Evolutionary conservation across 108 stramenopile species (phyloP), one percentile per base, ranked within the genome.

Genomic region (Thalassiosira profunda): DNA sequence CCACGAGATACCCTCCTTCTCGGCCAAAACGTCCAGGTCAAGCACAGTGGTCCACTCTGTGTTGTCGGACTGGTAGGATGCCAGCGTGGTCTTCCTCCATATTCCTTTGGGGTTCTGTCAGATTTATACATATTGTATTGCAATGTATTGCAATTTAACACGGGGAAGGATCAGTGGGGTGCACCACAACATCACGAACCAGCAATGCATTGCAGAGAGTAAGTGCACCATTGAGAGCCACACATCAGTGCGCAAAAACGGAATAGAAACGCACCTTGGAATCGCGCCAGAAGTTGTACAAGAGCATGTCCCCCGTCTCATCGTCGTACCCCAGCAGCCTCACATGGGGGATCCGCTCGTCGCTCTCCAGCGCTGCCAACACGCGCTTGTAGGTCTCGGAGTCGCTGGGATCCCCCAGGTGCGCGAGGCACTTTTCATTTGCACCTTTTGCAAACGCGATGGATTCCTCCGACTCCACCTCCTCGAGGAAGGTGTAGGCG

Each of bases 251-350:
- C n/a, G n/a, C n/a, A n/a, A n/a, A n/a, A n/a, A n/a, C n/a, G n/a
- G n/a, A n/a, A n/a, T n/a, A 44, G 14, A 36, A 35, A 18, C 59
- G 25, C 23, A 76, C 75, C 68, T 87, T 74, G 23, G 63, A 49
- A 62, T 89, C 91, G 53, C 80, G 86, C 88, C 91, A 92, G 70
- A 92, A 89, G 52, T 89, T 92, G 56, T 72, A 86, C 45, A 92
- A 28, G 12, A 92, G 43, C 61, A 68, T 63, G 7, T 87, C 70
- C 11, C 86, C 91, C 21, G 82, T 62, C 12, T 71, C 63, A 1
- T 42, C 48, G 46, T 91, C 82, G 38, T 74, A 63, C 20, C 93
- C 93, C 63, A 79, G 53, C 54, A 84, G 69, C 29, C 57, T 61
- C 6, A 82, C 88, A 55, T 87, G 70, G 4, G 93, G 88, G 46